A percentile compares a stretch with the other conserved stretches of the same genome.
Conservation (phyloP, 495 filamentous ascomycete genomes). For the Xylaria intraflava region DNA sequence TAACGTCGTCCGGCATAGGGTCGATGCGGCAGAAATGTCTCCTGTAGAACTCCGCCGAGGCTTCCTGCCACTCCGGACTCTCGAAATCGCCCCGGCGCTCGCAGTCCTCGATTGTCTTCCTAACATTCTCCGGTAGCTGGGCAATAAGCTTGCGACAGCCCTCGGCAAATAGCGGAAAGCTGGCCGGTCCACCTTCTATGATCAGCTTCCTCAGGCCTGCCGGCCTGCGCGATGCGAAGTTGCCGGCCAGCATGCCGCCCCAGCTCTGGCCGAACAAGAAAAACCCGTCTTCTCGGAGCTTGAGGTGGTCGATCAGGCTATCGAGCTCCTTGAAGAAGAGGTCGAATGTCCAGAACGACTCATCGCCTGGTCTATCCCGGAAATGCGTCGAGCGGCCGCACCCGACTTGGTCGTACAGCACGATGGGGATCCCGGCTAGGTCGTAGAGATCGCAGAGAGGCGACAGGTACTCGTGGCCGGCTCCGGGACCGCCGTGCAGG, state of each 20-base stretch:
- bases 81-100: slow-evolving; percentile 9
- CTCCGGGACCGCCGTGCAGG: slow-evolving; percentile 46
- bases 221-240: slow-evolving; percentile 30
- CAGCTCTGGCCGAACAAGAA: slow-evolving; percentile 46
- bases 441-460: slow-evolving; percentile 31
- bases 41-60: slow-evolving; percentile 35
- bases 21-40: slow-evolving; percentile 38
- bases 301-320: slow-evolving; percentile 40
- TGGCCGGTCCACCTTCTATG: slow-evolving; percentile 33
- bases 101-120: slow-evolving; percentile 4
- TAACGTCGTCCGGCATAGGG: slow-evolving; percentile 32
- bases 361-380: slow-evolving; percentile 30
- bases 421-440: slow-evolving; percentile 36
- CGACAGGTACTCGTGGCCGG: slow-evolving; percentile 38
- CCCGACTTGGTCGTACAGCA: slow-evolving; percentile 53
- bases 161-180: slow-evolving; percentile 19
- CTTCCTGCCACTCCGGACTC: slow-evolving; percentile 35
- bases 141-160: background rate
- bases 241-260: slow-evolving; percentile 46
- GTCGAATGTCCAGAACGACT: slow-evolving; percentile 38
- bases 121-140: background rate
- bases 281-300: slow-evolving; percentile 32
- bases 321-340: slow-evolving; percentile 47
- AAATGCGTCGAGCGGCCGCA: slow-evolving; percentile 46
- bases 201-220: slow-evolving; percentile 36